These are phyloP conservation scores for Elaeis guineensis DNA, from an alignment of 176 grass and related monocot genomes.

Conservation along the genomic window DNA sequence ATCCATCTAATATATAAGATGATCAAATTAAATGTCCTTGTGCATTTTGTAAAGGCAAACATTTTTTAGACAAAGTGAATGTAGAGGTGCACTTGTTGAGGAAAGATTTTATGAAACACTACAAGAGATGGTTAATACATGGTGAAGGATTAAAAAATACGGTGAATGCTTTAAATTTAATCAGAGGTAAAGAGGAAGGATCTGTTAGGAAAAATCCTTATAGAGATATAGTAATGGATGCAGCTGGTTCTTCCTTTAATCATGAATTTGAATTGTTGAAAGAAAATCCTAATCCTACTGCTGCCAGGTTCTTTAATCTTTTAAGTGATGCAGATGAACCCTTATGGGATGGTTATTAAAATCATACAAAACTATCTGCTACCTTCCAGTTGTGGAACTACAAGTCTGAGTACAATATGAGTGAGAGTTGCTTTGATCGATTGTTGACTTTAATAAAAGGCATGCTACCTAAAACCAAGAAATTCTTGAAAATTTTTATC, in stretches of 20 bases:
- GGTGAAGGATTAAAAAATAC: no score
- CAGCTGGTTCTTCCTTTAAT: not conserved
- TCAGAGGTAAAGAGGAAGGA: no score
- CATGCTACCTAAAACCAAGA: not conserved
- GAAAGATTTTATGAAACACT: no score
- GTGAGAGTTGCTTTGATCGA: not conserved
- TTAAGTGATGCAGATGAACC: not conserved
- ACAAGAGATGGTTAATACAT: no score
- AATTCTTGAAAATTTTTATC: not conserved
- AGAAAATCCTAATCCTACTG: not conserved
- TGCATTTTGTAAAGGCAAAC: no score
- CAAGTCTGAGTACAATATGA: not conserved
- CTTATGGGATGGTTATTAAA: not conserved
- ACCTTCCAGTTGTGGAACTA: not conserved
- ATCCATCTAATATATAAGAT: no score
- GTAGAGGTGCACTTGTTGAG: no score
- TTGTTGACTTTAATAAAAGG: not conserved
- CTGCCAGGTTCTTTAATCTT: not conserved
- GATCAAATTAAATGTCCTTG: no score
- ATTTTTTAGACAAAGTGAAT: no score
- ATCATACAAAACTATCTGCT: not conserved
- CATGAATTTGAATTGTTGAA: not conserved
- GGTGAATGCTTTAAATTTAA: no score
- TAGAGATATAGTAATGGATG: not conserved
- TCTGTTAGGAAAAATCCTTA: no score